Evolutionary conservation across 176 grass and related monocot genomes (phyloP), one percentile per base, ranked within the genome.

Genomic region (Pontederia crassipes): DNA sequence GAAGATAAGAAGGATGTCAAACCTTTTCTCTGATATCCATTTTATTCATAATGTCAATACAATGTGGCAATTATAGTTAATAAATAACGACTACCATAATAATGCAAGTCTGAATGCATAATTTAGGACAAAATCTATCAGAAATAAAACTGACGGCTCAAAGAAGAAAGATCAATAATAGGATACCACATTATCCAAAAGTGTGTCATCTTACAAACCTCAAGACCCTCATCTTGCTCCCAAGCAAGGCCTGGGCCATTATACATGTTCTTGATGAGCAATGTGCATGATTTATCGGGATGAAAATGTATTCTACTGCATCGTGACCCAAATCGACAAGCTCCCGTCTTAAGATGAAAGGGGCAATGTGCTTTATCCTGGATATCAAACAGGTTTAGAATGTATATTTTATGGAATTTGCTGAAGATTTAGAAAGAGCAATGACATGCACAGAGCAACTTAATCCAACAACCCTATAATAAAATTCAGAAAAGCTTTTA

Each of bases 251-350:
- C 93, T 62, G 93, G 93, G 57, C 93, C 93, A 27, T 66, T 82
- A 75, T 98, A 92, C 93, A 98, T 98, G 77, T 89, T 92, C 69
- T 85, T 98, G 48, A 98, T 83, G 16, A 98, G 82, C 82, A 98
- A 76, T 3, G 82, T 98, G 77, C 81, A 88, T 54, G 93, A 86
- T 49, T 92, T 92, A 69, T 98, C 84, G 77, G 93, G 93, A 57
- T 92, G 85, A 83, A 98, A 92, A 65, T 98, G 93, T 62, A 85
- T 84, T 73, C 93, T 84, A 53, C 82, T 98, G 45, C 93, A 98
- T 32, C 87, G 76, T 27, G 78, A 66, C 57, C 93, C 93, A 85
- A 98, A 98, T 54, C 84, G 83, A 52, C 93, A 98, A 29, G 84
- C 79, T 26, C 84, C 93, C 8, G 84, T 92, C 78, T 98, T 98